Evolutionary conservation across 1,284 basidiomycete species (phyloP).

Genomic region (Ceratobasidium theobromae): DNA sequence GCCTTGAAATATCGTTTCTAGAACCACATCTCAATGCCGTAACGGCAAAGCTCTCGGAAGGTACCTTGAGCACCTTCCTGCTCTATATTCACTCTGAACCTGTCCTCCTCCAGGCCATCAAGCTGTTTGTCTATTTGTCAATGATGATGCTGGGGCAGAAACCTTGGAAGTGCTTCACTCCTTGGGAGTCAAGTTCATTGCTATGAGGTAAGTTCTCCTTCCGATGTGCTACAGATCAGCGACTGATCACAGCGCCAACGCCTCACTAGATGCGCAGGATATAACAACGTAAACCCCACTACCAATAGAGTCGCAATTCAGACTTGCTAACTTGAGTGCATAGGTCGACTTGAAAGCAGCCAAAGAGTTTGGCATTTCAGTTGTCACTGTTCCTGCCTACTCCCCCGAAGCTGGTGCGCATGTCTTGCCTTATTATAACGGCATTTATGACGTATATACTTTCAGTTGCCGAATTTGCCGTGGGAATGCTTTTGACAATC

Average conservation of each 20-base stretch:
- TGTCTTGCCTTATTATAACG: neutral
- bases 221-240: neutral
- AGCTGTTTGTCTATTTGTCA: constrained; percentile 41
- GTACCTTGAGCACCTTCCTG: neutral
- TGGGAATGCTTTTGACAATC: constrained; percentile 39
- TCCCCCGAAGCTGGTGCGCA: constrained; percentile 39
- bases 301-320: neutral
- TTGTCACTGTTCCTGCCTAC: constrained; percentile 40
- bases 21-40: constrained; percentile 35
- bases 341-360: constrained; percentile 39
- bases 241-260: neutral
- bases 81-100: neutral
- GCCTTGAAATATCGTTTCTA: constrained; percentile 35
- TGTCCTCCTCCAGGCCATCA: constrained; percentile 32
- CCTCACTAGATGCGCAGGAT: constrained; percentile 37
- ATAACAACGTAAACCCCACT: constrained; percentile 33
- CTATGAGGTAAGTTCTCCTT: constrained; percentile 37
- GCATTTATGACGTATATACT: neutral
- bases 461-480: constrained; percentile 39
- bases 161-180: constrained; percentile 36
- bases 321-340: neutral
- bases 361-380: constrained; percentile 37
- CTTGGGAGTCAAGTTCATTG: constrained; percentile 37
- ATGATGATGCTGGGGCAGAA: constrained; percentile 37
- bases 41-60: constrained; percentile 36